These are phyloP conservation scores for Berberis vulgaris DNA, from an alignment of 164 flowering plant species.

Conservation along the genomic window DNA sequence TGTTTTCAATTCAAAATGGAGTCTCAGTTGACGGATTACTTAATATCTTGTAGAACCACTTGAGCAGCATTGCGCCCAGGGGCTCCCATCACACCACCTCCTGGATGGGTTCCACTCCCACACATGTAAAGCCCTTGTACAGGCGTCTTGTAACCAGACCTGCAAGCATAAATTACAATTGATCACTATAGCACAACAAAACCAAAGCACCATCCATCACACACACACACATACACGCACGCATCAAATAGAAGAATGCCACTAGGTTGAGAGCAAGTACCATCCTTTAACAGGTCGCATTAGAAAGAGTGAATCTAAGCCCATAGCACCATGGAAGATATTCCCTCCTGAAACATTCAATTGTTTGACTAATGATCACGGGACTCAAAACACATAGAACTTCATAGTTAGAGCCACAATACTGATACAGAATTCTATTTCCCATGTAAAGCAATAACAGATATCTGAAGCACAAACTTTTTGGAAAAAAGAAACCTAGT, in stretches of 20 bases:
- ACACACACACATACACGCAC: neutral
- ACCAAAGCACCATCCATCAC: neutral
- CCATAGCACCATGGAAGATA: constrained; percentile 98
- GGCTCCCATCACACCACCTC: constrained; percentile 98
- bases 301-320: constrained; percentile 84
- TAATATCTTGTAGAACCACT: constrained; percentile 62
- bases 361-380: neutral
- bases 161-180: constrained; percentile 18
- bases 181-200: neutral
- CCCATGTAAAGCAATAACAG: neutral
- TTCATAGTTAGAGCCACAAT: neutral
- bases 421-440: neutral
- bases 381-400: neutral
- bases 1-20: neutral
- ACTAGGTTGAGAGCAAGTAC: constrained; percentile 22
- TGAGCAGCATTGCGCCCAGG: constrained; percentile 94
- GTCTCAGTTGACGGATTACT: constrained; percentile 10
- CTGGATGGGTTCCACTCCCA: constrained; percentile 94
- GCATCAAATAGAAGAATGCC: no score
- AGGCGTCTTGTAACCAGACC: constrained; percentile 86
- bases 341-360: constrained; percentile 64
- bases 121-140: constrained; percentile 71
- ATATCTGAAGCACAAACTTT: neutral
- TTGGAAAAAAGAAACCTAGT: no score
- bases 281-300: constrained; percentile 98